Evolutionary conservation across 2,329 filamentous ascomycete genomes (phyloP), one percentile per base, ranked within the genome.

Genomic region (Penicillium sp.): DNA sequence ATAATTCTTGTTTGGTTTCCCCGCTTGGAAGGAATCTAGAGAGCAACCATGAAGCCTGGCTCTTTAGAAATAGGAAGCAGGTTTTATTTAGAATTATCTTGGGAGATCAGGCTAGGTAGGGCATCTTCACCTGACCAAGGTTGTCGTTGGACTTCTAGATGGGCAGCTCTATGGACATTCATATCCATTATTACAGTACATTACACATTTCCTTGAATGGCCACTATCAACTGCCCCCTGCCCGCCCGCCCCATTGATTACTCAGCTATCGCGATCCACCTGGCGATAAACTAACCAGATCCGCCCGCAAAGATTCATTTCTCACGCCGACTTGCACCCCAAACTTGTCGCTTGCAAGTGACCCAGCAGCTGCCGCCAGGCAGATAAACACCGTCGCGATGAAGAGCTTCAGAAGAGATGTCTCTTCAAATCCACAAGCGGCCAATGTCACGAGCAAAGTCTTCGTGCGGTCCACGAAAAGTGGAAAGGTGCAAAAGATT

Each of bases 401-500:
- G 84, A 86, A 85, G 69, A 88, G 86, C 67, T 76, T 89, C 58
- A 86, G 88, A 72, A 80, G 86, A 61, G 69, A 85, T 79, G 56
- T 81, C 73, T 69, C 80, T 52, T 78, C 81, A 15, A 84, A 86
- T 62, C 80, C 81, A 5, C 78, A 81, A 57, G 84, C 88, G 34
- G 82, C 88, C 49, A 96, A 90, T 73, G 89, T 98, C 65, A 94
- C 92, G 35, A 97, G 90, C 85, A 99, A 98, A 80, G 88, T 96
- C 70, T 99, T 96, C 74, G 91, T 99, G 64, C 87, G 95, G 61
- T 97, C 95, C 28, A 96, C 94, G 50, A 93, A 91, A 78, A 95
- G 88, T 77, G 95, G 95, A 77, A 97, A 97, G 81, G 94, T 98
- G 61, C 95, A 98, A 78, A 99, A 99, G 83, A 96, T 99, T 72